Conservation (phyloP, 345 rosid genomes). For the Bruguiera parviflora region DNA sequence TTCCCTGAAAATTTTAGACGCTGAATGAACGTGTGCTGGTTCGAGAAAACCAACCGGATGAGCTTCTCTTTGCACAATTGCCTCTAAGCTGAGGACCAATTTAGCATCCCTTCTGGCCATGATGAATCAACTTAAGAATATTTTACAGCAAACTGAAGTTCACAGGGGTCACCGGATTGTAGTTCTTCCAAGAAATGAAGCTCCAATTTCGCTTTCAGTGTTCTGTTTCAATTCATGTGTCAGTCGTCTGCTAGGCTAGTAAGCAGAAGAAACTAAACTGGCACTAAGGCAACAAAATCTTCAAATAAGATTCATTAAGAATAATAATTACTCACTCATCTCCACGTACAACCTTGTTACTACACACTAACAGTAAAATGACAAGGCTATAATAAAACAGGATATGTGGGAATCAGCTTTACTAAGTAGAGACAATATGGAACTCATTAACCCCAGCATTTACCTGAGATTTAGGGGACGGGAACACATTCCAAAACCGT, state of each 20-base stretch:
- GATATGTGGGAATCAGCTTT: background rate
- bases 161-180: slow-evolving; percentile 55
- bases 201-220: slow-evolving; percentile 72
- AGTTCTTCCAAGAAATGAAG: slow-evolving; percentile 73
- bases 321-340: background rate
- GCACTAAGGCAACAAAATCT: no score
- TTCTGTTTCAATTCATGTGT: slow-evolving; percentile 40
- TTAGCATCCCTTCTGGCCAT: background rate
- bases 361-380: no score
- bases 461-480: slow-evolving; percentile 95
- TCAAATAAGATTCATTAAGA: background rate
- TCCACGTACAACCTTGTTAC: background rate
- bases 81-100: background rate
- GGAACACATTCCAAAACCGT: slow-evolving; percentile 97
- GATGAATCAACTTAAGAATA: background rate
- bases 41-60: slow-evolving; percentile 6
- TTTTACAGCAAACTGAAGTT: no score
- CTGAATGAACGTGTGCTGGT: background rate
- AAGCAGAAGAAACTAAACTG: no score
- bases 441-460: background rate
- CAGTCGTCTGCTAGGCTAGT: background rate
- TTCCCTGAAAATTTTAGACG: no score
- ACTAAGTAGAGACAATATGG: background rate
- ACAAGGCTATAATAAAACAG: no score
- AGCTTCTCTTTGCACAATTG: background rate